Base-by-base conservation (phyloP, 1,284 basidiomycete species). In the Leccinum subrobustum region DNA sequence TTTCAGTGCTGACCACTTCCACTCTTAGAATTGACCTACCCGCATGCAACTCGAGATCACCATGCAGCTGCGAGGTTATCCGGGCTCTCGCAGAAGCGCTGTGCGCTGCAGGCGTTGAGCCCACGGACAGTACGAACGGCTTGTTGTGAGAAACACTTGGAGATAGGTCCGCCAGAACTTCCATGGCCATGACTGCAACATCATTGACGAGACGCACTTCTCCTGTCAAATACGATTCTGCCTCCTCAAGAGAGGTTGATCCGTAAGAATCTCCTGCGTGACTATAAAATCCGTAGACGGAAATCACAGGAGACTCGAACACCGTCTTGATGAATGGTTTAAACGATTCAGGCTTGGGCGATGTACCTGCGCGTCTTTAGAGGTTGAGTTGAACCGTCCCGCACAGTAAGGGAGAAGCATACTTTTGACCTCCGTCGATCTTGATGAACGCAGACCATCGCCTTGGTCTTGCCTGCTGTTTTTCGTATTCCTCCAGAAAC, bases 71-170 rank as follows among this genome's bases (percentile, higher is more conserved):
- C n/a, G 78, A 73, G 7, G 80, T 75, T 12, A 90, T 68, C 42
- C 76, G 70, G 9, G 82, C 77, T 61, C 81, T 82, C n/a, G 78
- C 76, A 20, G 81, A 84, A 5, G 88, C 89, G 9, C 86, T 86
- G 70, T 93, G 89, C 0, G 92, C 92, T 2, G 93, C 89, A 1
- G 93, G 93, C 2, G 93, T 95, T n/a, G 92, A 89, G 12, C 93
- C 93, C 1, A 94, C 88, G 2, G 89, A 90, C 23, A 95, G 76
- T 1, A 91, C 81, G 67, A 91, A 92, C 1, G 81, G 81, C 44
- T 79, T 70, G 7, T 75, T 72, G 54, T 79, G 72, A 16, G 70
- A 63, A 3, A 64, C 56, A n/a, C 64, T 66, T 35, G 70, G 72
- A 11, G 73, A 69, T 9, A 75, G 74, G 47, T 69, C 68, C 3